These are phyloP conservation scores for Cercospora sp. DNA, from an alignment of 2,329 filamentous ascomycete genomes.

Conservation along the genomic window DNA sequence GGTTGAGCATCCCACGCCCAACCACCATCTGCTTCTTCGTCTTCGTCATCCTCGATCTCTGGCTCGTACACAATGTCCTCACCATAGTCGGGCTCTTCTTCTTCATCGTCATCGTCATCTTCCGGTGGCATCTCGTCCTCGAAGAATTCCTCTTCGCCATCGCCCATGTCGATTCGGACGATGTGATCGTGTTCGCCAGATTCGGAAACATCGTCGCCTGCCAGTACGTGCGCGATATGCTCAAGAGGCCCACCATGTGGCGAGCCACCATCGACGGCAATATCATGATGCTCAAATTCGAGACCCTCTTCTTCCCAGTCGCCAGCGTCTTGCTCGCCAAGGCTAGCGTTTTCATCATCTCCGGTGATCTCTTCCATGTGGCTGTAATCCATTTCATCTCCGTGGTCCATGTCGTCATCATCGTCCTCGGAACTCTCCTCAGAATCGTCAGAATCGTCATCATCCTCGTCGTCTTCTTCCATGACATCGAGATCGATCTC, in stretches of 20 bases:
- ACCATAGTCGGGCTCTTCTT: conserved; percentile 69
- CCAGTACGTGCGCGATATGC: conserved; percentile 44
- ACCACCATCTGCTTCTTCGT: conserved; percentile 33
- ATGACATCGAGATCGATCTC: conserved; percentile 82
- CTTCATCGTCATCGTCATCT: conserved; percentile 50
- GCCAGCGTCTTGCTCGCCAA: conserved; percentile 51
- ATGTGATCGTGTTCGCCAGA: conserved; percentile 39
- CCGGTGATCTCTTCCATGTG: conserved; percentile 51
- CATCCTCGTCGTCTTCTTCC: conserved; percentile 56
- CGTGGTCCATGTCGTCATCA: conserved; percentile 55
- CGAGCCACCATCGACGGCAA: conserved; percentile 50
- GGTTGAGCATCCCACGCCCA: conserved; percentile 32
- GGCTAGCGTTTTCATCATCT: conserved; percentile 50
- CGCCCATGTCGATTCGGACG: conserved; percentile 46
- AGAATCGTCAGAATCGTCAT: conserved; percentile 63
- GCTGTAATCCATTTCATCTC: conserved; percentile 64
- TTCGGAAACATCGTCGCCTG: conserved; percentile 39
- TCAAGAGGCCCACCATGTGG: conserved; percentile 38
- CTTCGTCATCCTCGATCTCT: conserved; percentile 45
- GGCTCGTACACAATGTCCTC: conserved; percentile 62
- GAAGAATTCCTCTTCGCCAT: conserved; percentile 51
- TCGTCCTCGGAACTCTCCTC: conserved; percentile 59
- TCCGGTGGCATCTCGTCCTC: conserved; percentile 61
- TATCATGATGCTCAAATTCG: conserved; percentile 42
- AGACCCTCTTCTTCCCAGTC: conserved; percentile 47